Conservation (phyloP, 768 basidiomycete genomes). For the Lactarius sanguifluus region DNA sequence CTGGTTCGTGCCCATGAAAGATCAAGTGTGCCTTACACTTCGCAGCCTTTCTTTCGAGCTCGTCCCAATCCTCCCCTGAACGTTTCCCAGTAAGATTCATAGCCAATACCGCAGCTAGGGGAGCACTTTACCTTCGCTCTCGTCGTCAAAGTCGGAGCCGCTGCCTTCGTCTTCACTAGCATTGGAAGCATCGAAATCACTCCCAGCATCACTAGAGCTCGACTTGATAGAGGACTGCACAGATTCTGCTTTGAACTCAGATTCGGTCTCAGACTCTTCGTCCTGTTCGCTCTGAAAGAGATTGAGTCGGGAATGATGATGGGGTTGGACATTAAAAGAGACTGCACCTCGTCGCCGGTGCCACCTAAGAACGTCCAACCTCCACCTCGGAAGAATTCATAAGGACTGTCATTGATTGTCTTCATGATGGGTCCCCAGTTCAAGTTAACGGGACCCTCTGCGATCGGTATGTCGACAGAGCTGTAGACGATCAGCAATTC, state of each 20-base stretch:
- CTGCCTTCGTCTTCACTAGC: conserved; percentile 59
- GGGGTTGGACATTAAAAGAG: conserved; percentile 1
- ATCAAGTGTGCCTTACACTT: conserved; percentile 55
- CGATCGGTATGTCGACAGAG: conserved; percentile 94
- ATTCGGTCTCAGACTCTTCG: conserved; percentile 67
- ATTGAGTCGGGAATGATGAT: conserved; percentile 4
- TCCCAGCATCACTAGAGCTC: conserved; percentile 45
- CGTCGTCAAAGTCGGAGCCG: conserved; percentile 63
- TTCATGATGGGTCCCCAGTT: conserved; percentile 99
- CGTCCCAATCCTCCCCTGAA: conserved; percentile 92
- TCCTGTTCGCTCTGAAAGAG: conserved; percentile 53
- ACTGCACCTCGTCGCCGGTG: conserved; percentile 56
- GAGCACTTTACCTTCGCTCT: conserved; percentile 53
- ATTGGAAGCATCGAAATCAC: conserved; percentile 53
- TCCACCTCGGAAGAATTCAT: conserved; percentile 94
- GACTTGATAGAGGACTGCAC: conserved; percentile 43
- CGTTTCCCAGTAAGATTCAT: conserved; percentile 12
- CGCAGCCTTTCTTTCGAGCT: conserved; percentile 87
- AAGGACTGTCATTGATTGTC: conserved; percentile 93
- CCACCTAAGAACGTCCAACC: conserved; percentile 92
- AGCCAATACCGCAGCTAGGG: conserved; percentile 19
- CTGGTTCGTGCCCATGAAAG: background rate
- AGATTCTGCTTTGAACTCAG: conserved; percentile 49
- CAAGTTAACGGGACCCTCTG: conserved; percentile 94
- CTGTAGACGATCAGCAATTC: conserved; percentile 42